These are phyloP conservation scores for Hericium coralloides DNA, from an alignment of 768 basidiomycete genomes.

Conservation along the genomic window DNA sequence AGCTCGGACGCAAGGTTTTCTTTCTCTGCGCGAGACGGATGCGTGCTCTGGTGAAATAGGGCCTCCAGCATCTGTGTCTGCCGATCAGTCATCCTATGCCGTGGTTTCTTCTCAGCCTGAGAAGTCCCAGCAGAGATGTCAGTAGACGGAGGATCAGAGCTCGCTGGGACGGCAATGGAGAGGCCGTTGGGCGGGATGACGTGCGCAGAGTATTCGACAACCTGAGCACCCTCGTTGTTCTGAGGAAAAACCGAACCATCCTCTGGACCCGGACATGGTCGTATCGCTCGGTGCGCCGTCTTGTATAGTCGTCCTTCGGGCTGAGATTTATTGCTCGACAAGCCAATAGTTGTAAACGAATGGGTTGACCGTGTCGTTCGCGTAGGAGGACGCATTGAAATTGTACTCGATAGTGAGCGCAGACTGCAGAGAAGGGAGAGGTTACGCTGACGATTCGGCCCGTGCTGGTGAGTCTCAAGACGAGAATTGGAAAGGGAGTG, in stretches of 20 bases:
- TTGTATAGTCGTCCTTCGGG: no score
- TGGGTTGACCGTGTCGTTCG: constrained; percentile 22
- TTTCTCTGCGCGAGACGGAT: constrained; percentile 35
- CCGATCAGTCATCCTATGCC: constrained; percentile 30
- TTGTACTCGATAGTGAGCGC: neutral
- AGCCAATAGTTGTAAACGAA: constrained; percentile 6
- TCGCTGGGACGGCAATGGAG: no score
- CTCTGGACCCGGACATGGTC: no score
- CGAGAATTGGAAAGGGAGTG: no score
- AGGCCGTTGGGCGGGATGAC: no score
- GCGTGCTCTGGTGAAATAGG: constrained; percentile 27
- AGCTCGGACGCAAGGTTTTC: constrained; percentile 29
- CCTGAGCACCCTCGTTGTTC: neutral
- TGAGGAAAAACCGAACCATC: neutral
- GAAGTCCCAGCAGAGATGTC: no score
- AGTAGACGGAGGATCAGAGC: no score
- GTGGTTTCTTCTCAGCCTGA: constrained; percentile 18
- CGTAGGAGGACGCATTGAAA: constrained; percentile 18
- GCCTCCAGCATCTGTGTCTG: constrained; percentile 28
- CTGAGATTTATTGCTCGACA: neutral
- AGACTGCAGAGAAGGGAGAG: neutral
- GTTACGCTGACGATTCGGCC: neutral
- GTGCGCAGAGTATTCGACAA: neutral
- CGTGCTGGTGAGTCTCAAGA: no score
- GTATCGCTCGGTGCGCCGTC: no score